Conservation (phyloP, 176 grass and related monocot species). For the Oryza brachyantha region DNA sequence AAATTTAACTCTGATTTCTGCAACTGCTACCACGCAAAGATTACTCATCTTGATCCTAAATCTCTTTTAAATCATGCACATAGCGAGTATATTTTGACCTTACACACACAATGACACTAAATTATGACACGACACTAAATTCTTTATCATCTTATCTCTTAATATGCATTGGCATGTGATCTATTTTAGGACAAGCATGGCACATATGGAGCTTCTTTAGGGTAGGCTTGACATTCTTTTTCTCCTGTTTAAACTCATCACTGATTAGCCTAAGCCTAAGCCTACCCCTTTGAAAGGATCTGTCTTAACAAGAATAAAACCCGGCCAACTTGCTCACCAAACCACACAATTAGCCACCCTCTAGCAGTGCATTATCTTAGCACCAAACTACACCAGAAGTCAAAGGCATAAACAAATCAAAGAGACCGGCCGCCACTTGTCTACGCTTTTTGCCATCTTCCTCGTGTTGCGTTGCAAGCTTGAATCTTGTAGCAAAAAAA, state of each 20-base stretch:
- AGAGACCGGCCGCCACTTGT: constrained; percentile 27
- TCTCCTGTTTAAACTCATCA: constrained; percentile 22
- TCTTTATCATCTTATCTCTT: background rate
- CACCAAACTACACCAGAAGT: constrained; percentile 43
- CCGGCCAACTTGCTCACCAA: constrained; percentile 43
- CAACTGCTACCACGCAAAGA: background rate
- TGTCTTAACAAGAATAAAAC: constrained; percentile 12
- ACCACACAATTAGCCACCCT: constrained; percentile 41
- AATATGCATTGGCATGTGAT: background rate
- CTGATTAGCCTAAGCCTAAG: constrained; percentile 49
- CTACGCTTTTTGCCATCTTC: constrained; percentile 36
- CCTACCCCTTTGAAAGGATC: background rate
- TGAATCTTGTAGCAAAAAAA: constrained; percentile 12
- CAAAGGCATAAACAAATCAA: constrained; percentile 50
- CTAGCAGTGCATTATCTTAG: constrained; percentile 33
- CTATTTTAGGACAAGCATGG: constrained; percentile 33
- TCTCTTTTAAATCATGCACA: background rate
- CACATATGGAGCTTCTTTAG: constrained; percentile 35
- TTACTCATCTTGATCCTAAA: background rate
- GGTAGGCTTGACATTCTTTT: constrained; percentile 41
- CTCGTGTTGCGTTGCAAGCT: constrained; percentile 14
- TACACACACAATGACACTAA: background rate
- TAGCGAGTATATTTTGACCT: constrained; percentile 13
- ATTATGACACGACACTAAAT: background rate
- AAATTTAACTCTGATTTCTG: background rate